Evolutionary conservation across 2,329 filamentous ascomycete species (phyloP), one percentile per base, ranked within the genome.

Genomic region (Neocucurbitaria cava): DNA sequence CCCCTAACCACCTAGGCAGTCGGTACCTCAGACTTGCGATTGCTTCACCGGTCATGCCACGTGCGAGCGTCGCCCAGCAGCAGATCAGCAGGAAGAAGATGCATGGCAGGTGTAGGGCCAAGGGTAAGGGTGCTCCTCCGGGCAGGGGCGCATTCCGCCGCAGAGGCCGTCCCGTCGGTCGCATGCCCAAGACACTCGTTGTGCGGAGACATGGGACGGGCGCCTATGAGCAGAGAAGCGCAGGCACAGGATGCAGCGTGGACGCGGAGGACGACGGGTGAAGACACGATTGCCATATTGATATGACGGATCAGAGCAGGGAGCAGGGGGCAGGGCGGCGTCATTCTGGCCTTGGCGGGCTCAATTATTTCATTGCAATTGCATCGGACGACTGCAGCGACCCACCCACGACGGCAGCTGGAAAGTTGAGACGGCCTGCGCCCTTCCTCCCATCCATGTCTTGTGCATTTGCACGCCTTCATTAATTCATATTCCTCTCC

Each of bases 41-140:
- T 28, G 67, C 61, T 47, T 79, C 76, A 78, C 76, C 75, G 53
- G 77, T 75, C 79, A 82, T 81, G 75, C 77, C 74, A 64, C 63
- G 64, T 33, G 49, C 78, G 58, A 59, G 47, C 3, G 70, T 72
- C 62, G 65, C 62, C 66, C 70, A 76, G 51, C 64, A 68, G 26
- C 59, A 62, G 9, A 74, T 57, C 36, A 63, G 61, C 43, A 74
- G 58, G 60, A 75, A 52, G 13, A 64, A 42, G 50, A 68, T 68
- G 69, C 75, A 77, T 75, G 59, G 55, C 44, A 58, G 56, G 50
- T 52, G 65, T 54, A 58, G 62, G 60, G 59, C 54, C 44, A 58
- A 54, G 50, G 51, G 65, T 54, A 58, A 63, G 60, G 49, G 38
- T 33, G 54, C 53, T 62, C 60, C 58, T 55, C 64, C 52, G 58